Conservation (phyloP, 176 grass and related monocot genomes). For the Bromus sterilis region DNA sequence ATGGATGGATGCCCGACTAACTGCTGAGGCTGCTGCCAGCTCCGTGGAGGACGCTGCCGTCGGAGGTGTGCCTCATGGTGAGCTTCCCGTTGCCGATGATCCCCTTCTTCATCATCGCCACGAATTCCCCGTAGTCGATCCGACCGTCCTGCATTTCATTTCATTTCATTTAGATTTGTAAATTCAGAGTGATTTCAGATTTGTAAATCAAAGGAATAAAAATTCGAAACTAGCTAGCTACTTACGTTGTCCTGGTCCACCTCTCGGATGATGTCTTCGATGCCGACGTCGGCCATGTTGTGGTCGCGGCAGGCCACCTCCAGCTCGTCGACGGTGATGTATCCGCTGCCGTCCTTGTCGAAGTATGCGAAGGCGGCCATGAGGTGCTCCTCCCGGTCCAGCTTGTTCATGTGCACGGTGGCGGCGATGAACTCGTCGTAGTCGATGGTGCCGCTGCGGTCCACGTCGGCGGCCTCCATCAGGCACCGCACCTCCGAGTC, state of each 20-base stretch:
- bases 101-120: constrained; percentile 78
- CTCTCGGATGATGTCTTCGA: constrained; percentile 63
- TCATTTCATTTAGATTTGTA: neutral
- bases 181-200: too few relatives aligned
- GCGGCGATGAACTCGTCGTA: constrained; percentile 71
- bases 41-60: constrained; percentile 22
- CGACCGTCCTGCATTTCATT: constrained; percentile 32
- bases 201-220: too few relatives aligned
- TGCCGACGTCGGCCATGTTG: constrained; percentile 56
- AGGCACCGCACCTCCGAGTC: constrained; percentile 56
- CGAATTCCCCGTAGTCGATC: constrained; percentile 72
- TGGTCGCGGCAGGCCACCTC: constrained; percentile 76
- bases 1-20: neutral
- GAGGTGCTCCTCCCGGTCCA: constrained; percentile 70
- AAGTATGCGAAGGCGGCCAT: constrained; percentile 61
- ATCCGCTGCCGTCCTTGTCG: constrained; percentile 77
- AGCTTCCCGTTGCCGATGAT: constrained; percentile 42
- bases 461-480: constrained; percentile 67
- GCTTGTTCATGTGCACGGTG: constrained; percentile 73
- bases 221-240: too few relatives aligned
- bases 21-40: neutral
- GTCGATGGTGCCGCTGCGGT: constrained; percentile 58
- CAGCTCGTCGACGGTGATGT: constrained; percentile 79
- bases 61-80: constrained; percentile 41
- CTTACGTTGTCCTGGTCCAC: constrained; percentile 72